Conservation (phyloP, 805 yeast genomes). For the Metschnikowia noctiluminum region DNA sequence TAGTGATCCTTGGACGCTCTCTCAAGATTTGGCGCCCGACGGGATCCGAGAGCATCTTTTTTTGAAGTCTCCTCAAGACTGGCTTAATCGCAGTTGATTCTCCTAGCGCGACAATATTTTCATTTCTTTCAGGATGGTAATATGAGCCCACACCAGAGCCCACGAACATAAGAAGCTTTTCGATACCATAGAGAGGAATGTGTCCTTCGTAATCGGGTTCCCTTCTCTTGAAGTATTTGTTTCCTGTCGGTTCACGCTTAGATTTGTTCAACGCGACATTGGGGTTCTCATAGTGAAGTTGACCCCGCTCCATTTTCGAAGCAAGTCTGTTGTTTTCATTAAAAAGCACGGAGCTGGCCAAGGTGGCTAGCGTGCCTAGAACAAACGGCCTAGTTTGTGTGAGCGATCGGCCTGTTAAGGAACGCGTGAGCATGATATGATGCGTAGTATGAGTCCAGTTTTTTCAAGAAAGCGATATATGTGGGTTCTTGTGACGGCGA, state of each 20-base stretch:
- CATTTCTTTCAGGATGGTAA: conserved; percentile 71
- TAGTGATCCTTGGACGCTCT: conserved; percentile 81
- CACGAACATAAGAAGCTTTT: conserved; percentile 58
- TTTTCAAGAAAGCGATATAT: no score
- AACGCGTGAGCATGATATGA: conserved; percentile 8
- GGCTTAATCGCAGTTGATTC: conserved; percentile 82
- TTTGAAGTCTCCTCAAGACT: conserved; percentile 59
- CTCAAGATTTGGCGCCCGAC: conserved; percentile 74
- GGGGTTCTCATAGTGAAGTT: conserved; percentile 38
- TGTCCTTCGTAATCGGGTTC: conserved; percentile 66
- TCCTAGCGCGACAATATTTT: conserved; percentile 78
- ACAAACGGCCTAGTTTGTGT: conserved; percentile 14
- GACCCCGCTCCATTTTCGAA: conserved; percentile 53
- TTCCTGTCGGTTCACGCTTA: conserved; percentile 18
- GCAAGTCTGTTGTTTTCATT: conserved; percentile 53
- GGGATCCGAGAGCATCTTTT: conserved; percentile 70
- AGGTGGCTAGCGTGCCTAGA: conserved; percentile 14
- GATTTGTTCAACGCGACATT: conserved; percentile 29
- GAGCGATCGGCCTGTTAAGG: conserved; percentile 1
- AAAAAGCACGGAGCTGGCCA: conserved; percentile 31
- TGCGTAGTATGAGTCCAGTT: background rate
- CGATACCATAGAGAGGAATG: conserved; percentile 65
- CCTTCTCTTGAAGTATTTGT: conserved; percentile 35
- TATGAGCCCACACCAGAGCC: conserved; percentile 79
- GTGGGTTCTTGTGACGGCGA: no score